Conservation (phyloP, 345 rosid genomes). For the Hevea brasiliensis region DNA sequence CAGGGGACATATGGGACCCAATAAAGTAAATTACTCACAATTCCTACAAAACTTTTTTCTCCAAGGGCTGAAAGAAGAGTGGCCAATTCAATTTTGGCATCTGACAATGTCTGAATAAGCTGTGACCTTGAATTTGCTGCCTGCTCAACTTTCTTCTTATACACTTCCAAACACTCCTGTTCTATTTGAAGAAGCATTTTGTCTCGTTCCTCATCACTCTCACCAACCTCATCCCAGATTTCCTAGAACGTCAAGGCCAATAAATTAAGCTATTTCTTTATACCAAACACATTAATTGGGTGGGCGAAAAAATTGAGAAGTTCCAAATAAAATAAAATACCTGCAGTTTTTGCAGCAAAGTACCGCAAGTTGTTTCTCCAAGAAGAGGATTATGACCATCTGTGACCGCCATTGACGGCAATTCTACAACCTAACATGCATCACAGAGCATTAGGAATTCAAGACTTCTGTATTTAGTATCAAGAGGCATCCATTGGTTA, state of each 20-base stretch:
- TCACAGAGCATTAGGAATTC: slow-evolving; percentile 12
- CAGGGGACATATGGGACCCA: not conserved
- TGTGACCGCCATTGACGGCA: slow-evolving; percentile 59
- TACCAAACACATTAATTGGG: not conserved
- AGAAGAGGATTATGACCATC: slow-evolving; percentile 71
- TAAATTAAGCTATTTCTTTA: slow-evolving; percentile 3
- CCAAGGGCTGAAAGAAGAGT: slow-evolving; percentile 78
- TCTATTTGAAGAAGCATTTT: slow-evolving; percentile 92
- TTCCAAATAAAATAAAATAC: slow-evolving; percentile 30
- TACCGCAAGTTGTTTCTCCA: slow-evolving; percentile 81
- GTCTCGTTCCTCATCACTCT: slow-evolving; percentile 88
- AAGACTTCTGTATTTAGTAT: not conserved
- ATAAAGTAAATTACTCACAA: slow-evolving; percentile 48
- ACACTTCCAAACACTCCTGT: slow-evolving; percentile 89
- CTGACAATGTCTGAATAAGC: slow-evolving; percentile 80
- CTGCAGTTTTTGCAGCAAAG: slow-evolving; percentile 85
- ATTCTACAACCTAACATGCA: slow-evolving; percentile 35
- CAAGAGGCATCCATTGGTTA: not conserved
- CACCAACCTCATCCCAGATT: slow-evolving; percentile 99
- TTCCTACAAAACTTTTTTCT: slow-evolving; percentile 61
- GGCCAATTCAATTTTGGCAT: slow-evolving; percentile 80
- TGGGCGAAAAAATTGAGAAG: not conserved
- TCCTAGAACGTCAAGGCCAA: slow-evolving; percentile 41
- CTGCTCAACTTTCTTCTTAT: slow-evolving; percentile 87
- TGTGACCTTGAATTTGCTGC: slow-evolving; percentile 85